Base-by-base conservation (phyloP, 169 alveolate species). In the Cyclospora cayetanensis region DNA sequence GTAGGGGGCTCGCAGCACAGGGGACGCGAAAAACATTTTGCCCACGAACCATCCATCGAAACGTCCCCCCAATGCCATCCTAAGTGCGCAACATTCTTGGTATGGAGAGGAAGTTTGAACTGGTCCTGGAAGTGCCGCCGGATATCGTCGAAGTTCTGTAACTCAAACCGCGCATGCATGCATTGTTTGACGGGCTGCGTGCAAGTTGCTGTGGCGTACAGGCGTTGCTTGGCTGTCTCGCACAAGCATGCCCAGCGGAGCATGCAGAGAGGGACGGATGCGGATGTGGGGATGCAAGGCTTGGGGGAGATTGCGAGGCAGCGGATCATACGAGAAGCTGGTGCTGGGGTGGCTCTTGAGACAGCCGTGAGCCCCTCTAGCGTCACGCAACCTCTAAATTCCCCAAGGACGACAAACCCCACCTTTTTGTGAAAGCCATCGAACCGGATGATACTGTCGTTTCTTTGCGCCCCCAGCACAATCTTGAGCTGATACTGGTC, bases 21-120 rank as follows among this genome's bases (percentile, higher is more conserved):
- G 35, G 29, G 18, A 22, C 42, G 35, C 18, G 34, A 77, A 77
- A 34, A n/a, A 29, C 50, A 43, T 27, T n/a, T n/a, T n/a, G n/a
- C n/a, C n/a, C 93, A 80, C 46, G 92, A 68, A 93, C 96, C 96
- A 46, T 97, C 96, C 88, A 96, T 94, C 53, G 94, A 93, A 85
- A 94, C 96, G 55, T 97, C 95, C 25, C 98, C 98, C 98, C 98
- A 97, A 90, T 97, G 97, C 97, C 98, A 95, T 34, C 98, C 98
- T 1, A 94, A 90, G 55, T 95, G 92, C 60, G 97, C 95, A n/a
- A 95, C 93, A 35, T 91, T 95, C 35, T 85, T 95, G 50, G 50
- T 72, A n/a, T 65, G 66, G 41, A 95, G 83, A 37, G 82, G 72
- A 34, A 97, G 66, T 76, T 96, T 95, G 87, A 95, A 96, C 87